These are phyloP conservation scores for Eutrema salsugineum DNA, from an alignment of 441 rosid genomes.

Conservation along the genomic window DNA sequence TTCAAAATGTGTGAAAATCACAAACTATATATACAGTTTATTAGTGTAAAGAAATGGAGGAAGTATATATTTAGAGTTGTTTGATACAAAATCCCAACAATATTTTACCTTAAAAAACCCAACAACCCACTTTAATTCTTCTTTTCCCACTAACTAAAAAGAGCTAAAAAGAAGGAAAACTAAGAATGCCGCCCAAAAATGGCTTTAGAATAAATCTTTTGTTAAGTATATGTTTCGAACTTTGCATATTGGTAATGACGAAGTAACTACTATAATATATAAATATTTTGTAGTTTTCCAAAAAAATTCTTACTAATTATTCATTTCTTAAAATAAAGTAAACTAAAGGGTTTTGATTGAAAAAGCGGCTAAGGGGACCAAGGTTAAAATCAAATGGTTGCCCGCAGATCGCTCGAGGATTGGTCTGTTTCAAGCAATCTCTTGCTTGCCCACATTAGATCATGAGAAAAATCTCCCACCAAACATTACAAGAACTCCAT, in stretches of 20 bases:
- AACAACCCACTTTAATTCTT: constrained; percentile 41
- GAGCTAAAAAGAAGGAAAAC: constrained; percentile 31
- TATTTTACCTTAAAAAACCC: constrained; percentile 27
- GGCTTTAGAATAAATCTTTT: constrained; percentile 18
- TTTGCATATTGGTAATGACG: constrained; percentile 11
- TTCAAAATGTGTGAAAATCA: background rate
- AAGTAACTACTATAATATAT: constrained; percentile 1
- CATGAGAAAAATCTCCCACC: constrained; percentile 15
- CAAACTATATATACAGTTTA: background rate
- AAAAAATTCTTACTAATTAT: background rate
- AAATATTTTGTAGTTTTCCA: background rate
- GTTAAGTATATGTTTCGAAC: constrained; percentile 12
- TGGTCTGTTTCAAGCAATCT: constrained; percentile 25
- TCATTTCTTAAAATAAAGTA: background rate
- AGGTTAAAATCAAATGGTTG: constrained; percentile 9
- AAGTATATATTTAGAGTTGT: background rate
- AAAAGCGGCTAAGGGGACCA: constrained; percentile 25
- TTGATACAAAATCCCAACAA: constrained; percentile 15
- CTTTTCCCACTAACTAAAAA: constrained; percentile 31
- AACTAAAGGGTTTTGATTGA: background rate
- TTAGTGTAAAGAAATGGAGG: background rate
- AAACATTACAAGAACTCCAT: constrained; percentile 1
- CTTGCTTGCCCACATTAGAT: constrained; percentile 34
- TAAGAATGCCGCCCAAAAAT: constrained; percentile 23
- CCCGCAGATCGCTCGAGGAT: constrained; percentile 24